Evolutionary conservation across 75 land plant genomes (phyloP), one percentile per base, ranked within the genome.

Genomic region (Azolla pinnata): DNA sequence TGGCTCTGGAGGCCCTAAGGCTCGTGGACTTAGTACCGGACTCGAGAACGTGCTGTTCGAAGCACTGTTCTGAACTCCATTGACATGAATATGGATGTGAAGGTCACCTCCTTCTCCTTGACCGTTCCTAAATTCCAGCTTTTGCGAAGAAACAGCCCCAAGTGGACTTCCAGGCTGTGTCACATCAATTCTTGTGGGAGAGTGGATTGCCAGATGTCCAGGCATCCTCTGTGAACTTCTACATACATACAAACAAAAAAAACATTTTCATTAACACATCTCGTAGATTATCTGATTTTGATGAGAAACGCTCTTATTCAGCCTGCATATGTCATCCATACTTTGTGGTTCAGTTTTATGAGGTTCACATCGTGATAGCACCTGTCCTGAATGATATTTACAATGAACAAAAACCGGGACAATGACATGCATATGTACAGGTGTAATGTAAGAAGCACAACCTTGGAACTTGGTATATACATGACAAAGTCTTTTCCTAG

Each of bases 1-100:
- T 67, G 72, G 84, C 61, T 71, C 78, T 24, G 42, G 66, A 51
- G 48, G 48, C 60, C 76, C 64, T 34, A 40, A 26, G 31, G 77
- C 76, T 33, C 73, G 67, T 1, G 86, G 86, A 34, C 80, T 80
- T 9, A 38, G 44, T 7, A 34, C 44, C 34, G 82, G 85, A 57
- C 85, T 85, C 10, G 77, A 48, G 17, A 71, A 73, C 1, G 71
- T 68, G 59, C 85, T 81, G 16, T 67, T 31, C 38, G 85, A 79
- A 58, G 77, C 79, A 68, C 82, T 75, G 53, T 58, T 75, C 26
- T 45, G 44, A 3, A 42, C 48, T 23, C 48, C 48, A 38, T 32
- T 32, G 49, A 46, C 61, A 59, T 35, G 61, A 2, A 46, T 46
- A 46, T 46, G 49, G 2, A 46, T 46, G 17, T 46, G 49, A 4